Evolutionary conservation across 768 basidiomycete species (phyloP).

Genomic region (Tulasnella sp.): DNA sequence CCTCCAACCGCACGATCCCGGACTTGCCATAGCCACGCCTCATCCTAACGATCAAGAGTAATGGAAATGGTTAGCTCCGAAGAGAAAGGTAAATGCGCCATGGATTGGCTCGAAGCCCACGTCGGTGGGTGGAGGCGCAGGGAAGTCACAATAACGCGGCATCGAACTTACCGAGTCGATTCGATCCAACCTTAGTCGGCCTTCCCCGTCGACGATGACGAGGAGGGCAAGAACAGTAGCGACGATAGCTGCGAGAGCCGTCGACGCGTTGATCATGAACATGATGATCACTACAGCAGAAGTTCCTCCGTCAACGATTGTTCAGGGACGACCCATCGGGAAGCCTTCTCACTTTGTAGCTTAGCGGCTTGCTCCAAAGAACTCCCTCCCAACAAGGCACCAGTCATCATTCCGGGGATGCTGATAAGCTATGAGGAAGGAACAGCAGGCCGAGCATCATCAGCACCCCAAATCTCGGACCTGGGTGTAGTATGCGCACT

Average conservation of each 20-base stretch:
- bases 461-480: background rate
- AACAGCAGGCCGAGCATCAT: background rate
- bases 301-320: too few species aligned
- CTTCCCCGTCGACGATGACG: slow-evolving; percentile 56
- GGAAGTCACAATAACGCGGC: too few species aligned
- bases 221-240: slow-evolving; percentile 50
- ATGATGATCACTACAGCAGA: slow-evolving; percentile 67
- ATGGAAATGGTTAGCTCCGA: too few species aligned
- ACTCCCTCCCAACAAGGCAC: slow-evolving; percentile 78
- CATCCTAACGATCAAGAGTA: background rate
- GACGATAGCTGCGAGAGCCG: slow-evolving; percentile 57
- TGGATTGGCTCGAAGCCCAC: too few species aligned
- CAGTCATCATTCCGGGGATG: slow-evolving; percentile 71
- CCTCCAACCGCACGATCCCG: background rate
- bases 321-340: too few species aligned
- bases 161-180: slow-evolving; percentile 30
- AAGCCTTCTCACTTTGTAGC: slow-evolving; percentile 70
- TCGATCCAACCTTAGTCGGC: slow-evolving; percentile 54
- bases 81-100: too few species aligned
- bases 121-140: too few species aligned
- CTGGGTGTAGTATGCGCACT: slow-evolving; percentile 6
- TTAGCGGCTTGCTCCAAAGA: slow-evolving; percentile 77
- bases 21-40: slow-evolving; percentile 1
- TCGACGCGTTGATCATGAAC: slow-evolving; percentile 82
- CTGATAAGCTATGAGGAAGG: slow-evolving; percentile 7